Conservation (phyloP, 306 rosid genomes). For the Begonia masoniana region DNA sequence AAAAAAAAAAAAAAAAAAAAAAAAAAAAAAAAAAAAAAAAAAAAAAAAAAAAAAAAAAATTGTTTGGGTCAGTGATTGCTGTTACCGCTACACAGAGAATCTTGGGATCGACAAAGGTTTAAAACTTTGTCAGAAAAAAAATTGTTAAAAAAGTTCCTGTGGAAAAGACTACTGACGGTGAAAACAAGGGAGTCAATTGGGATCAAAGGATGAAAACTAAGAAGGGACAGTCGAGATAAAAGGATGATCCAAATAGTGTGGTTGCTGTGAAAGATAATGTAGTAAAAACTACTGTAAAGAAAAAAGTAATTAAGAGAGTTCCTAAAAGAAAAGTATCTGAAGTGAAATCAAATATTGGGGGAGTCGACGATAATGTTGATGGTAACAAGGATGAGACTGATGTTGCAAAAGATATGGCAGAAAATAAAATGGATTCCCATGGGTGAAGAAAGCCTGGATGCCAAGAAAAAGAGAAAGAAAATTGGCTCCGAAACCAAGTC, state of each 20-base stretch:
- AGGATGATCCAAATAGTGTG: constrained; percentile 32
- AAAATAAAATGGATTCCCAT: constrained; percentile 21
- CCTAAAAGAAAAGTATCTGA: constrained; percentile 57
- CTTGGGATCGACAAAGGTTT: constrained; percentile 29
- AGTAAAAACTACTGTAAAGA: constrained; percentile 50
- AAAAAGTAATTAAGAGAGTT: constrained; percentile 76
- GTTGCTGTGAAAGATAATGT: constrained; percentile 22
- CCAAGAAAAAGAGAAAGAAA: constrained; percentile 23
- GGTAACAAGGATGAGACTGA: constrained; percentile 20
- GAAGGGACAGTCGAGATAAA: constrained; percentile 25
- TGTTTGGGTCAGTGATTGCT: no score
- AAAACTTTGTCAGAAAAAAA: constrained; percentile 25
- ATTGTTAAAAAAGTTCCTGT: constrained; percentile 22
- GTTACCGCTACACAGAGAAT: constrained; percentile 23
- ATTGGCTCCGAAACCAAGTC: constrained; percentile 27
- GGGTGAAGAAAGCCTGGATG: constrained; percentile 22
- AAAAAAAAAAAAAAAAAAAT: no score
- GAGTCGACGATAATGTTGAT: constrained; percentile 23
- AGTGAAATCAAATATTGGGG: constrained; percentile 27
- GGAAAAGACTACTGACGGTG: constrained; percentile 27
- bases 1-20: no score
- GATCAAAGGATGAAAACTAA: constrained; percentile 28
- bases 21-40: no score
- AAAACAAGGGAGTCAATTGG: constrained; percentile 13
- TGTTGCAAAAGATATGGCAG: constrained; percentile 23